A percentile compares a stretch with the other conserved stretches of the same genome.
Evolutionary conservation across 176 grass and related monocot species (phyloP).

Genomic region (Triticum dicoccoides): DNA sequence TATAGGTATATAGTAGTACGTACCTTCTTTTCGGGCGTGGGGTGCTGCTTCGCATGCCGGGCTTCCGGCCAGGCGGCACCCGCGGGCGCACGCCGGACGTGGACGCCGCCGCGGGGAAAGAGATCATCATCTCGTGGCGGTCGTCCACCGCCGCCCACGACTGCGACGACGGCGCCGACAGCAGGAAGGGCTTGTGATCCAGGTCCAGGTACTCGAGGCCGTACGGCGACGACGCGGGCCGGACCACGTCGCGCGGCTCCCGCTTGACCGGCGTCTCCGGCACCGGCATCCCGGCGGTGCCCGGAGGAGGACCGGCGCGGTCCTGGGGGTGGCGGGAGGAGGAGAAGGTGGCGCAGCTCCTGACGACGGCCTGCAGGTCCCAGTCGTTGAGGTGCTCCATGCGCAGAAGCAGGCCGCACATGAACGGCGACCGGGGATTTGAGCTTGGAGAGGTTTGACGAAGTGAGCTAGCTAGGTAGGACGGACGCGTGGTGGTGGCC

Average conservation of each 20-base stretch:
- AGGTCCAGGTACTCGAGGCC: conserved; percentile 37
- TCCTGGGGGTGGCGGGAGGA: conserved; percentile 17
- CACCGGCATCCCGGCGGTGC: background rate
- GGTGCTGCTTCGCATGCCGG: conserved; percentile 9
- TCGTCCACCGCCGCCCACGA: conserved; percentile 13
- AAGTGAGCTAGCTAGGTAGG: background rate
- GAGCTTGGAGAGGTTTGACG: conserved; percentile 22
- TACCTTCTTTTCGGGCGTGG: conserved; percentile 48
- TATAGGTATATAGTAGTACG: too few relatives aligned
- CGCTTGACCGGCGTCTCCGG: background rate
- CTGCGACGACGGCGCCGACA: background rate
- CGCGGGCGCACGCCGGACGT: conserved; percentile 22
- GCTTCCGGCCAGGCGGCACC: conserved; percentile 32
- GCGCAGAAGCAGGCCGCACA: conserved; percentile 18
- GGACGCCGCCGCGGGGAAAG: conserved; percentile 29
- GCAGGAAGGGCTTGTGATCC: conserved; percentile 32
- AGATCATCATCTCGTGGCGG: conserved; percentile 45
- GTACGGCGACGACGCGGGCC: conserved; percentile 1
- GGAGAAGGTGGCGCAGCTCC: conserved; percentile 60
- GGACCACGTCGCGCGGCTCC: background rate
- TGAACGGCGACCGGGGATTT: background rate
- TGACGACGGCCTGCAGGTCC: conserved; percentile 91
- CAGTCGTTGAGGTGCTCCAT: conserved; percentile 84
- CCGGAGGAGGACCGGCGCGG: background rate
- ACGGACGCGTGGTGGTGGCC: conserved; percentile 16